Base-by-base conservation (phyloP, 768 basidiomycete species). In the Saitozyma sp. region DNA sequence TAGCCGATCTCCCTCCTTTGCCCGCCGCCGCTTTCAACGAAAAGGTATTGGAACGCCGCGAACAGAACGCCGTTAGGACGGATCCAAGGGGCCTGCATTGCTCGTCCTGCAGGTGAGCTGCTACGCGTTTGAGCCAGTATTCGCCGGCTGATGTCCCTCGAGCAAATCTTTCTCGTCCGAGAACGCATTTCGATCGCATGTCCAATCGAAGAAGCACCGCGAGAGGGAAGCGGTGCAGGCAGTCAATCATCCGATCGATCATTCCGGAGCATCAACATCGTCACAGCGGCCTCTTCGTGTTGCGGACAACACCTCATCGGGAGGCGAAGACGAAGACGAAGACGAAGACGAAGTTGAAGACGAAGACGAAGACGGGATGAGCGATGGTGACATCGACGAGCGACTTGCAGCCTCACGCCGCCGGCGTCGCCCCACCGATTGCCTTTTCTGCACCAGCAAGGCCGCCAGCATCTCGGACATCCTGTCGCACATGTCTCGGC, bases 121-220 rank as follows among this genome's bases (percentile, higher is more conserved):
- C 37, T 38, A 11, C 38, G 48, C 62, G 17, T 54, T 19, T 37
- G 43, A 54, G 48, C 45, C 38, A 37, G 29, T 52, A 39, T 53
- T 6, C 16, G 7, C 10, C 40, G 52, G 19, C 63, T 70, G 19
- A 65, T 39, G 2, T 48, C 46, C n/a, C 50, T 9, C n/a, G 68
- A 97, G 93, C 67, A 98, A 98, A 83, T 81, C 84, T 0, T 99
- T 96, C 78, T 87, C 89, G 0, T 89, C 91, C 0, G 88, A 92
- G 69, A 93, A 93, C 78, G 89, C 92, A 4, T 93, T 91, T 78
- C 83, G 86, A 41, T 89, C 92, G 6, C 96, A 99, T 78, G 79
- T 93, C 43, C 84, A 85, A 73, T 95, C 92, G 2, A 95, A 88
- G 79, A 92, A 88, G 75, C 96, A 98, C 82, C 87, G 84, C 59